These are phyloP conservation scores for Capsicum baccatum DNA, from an alignment of 257 asterid genomes.

Conservation along the genomic window DNA sequence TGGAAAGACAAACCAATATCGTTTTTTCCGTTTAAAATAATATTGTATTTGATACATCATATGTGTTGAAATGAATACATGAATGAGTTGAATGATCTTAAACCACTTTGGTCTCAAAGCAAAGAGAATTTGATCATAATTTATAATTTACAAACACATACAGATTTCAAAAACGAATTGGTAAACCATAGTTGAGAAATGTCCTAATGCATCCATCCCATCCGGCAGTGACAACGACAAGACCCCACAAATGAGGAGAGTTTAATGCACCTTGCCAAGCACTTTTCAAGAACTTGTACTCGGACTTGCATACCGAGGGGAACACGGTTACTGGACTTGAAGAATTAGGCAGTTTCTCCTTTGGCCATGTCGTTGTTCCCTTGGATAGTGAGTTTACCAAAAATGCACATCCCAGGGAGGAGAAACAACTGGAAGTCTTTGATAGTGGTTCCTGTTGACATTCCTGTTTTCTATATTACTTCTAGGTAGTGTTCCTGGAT, in stretches of 20 bases:
- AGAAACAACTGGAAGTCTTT: conserved; percentile 56
- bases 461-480: conserved; percentile 48
- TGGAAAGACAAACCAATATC: too few species aligned
- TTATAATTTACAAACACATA: neutral
- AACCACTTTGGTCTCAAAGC: conserved; percentile 8
- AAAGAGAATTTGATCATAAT: neutral
- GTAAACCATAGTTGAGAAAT: conserved; percentile 83
- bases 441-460: conserved; percentile 49
- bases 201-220: conserved; percentile 92
- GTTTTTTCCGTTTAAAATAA: too few species aligned
- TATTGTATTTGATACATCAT: too few species aligned
- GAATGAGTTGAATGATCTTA: too few species aligned
- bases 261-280: conserved; percentile 63
- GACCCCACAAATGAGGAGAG: conserved; percentile 79
- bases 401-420: conserved; percentile 56
- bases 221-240: conserved; percentile 88
- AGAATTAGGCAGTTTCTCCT: conserved; percentile 60
- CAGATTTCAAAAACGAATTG: conserved; percentile 60
- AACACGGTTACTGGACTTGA: conserved; percentile 39
- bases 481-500: conserved; percentile 52
- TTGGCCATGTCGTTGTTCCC: conserved; percentile 82
- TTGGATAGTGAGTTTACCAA: conserved; percentile 64
- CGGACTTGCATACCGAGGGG: conserved; percentile 51
- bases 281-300: conserved; percentile 69
- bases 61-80: too few species aligned